Percentiles rank a stretch among this genome's conserved stretches.
phyloP scores from a whole-genome alignment of 164 flowering plant genomes.

The Chimonanthus praecox region DNA sequence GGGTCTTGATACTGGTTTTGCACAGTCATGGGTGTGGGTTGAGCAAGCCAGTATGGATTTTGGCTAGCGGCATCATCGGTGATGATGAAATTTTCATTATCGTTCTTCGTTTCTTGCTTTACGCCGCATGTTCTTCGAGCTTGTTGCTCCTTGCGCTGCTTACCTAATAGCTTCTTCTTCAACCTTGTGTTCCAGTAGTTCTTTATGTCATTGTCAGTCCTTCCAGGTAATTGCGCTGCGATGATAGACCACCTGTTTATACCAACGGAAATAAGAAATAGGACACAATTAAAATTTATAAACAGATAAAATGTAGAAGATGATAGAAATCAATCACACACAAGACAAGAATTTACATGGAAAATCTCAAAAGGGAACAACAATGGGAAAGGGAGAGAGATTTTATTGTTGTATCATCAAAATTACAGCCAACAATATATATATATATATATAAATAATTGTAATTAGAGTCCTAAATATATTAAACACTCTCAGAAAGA shows the following conservation, averaged over 20 bases:
- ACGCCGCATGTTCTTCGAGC: constrained; percentile 19
- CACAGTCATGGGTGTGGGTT: constrained; percentile 11
- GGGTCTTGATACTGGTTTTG: constrained; percentile 16
- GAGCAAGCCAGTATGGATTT: constrained; percentile 30
- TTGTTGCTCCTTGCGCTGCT: constrained; percentile 53
- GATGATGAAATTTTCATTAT: constrained; percentile 9
- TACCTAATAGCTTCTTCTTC: constrained; percentile 73
- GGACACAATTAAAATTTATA: background rate
- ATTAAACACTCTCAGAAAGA: too few relatives aligned
- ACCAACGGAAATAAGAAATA: background rate
- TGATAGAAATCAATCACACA: too few relatives aligned
- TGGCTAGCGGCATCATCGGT: constrained; percentile 14
- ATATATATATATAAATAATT: too few relatives aligned
- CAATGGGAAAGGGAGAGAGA: too few relatives aligned
- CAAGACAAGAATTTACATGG: too few relatives aligned
- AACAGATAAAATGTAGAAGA: background rate
- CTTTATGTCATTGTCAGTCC: constrained; percentile 85
- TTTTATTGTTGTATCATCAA: too few relatives aligned
- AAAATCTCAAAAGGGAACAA: too few relatives aligned
- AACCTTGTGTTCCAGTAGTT: constrained; percentile 89
- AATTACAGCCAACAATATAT: too few relatives aligned
- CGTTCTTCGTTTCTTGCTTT: constrained; percentile 40
- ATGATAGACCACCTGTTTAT: constrained; percentile 77
- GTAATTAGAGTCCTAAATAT: too few relatives aligned
- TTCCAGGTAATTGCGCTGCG: constrained; percentile 77